Percentiles rank a stretch among this genome's conserved stretches.
phyloP scores from a whole-genome alignment of 345 rosid species.

The Melastoma malabathricum region DNA sequence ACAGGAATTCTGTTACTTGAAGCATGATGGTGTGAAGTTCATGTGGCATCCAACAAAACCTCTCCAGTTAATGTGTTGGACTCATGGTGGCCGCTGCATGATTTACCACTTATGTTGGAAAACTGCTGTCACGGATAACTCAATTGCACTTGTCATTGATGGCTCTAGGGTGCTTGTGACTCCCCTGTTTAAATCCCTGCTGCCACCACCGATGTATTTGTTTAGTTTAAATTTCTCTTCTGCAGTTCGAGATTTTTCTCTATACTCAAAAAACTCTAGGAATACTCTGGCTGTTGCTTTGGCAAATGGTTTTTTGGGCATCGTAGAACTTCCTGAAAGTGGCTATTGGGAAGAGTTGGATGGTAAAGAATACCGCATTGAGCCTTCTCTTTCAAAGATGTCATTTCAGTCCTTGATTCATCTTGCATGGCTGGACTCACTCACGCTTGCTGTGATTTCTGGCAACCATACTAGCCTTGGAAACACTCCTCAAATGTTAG shows the following conservation, averaged over 20 bases:
- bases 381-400: conserved; percentile 36
- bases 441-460: conserved; percentile 63
- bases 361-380: conserved; percentile 51
- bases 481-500: conserved; percentile 16
- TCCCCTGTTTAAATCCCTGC: conserved; percentile 62
- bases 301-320: conserved; percentile 62
- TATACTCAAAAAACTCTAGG: conserved; percentile 44
- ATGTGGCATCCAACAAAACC: conserved; percentile 98
- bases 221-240: conserved; percentile 61
- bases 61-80: conserved; percentile 75
- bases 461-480: conserved; percentile 35
- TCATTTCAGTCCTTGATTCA: conserved; percentile 50
- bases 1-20: conserved; percentile 57
- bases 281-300: conserved; percentile 52
- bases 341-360: conserved; percentile 74
- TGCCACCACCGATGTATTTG: conserved; percentile 84
- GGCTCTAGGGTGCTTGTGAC: conserved; percentile 60
- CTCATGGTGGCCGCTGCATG: conserved; percentile 53
- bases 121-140: conserved; percentile 64
- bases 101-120: conserved; percentile 61
- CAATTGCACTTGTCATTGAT: conserved; percentile 76
- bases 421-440: conserved; percentile 66
- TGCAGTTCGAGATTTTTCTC: conserved; percentile 51
- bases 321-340: conserved; percentile 60
- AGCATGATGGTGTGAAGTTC: conserved; percentile 48